Evolutionary conservation across 1,284 basidiomycete species (phyloP).

Genomic region (Malassezia obtusa): DNA sequence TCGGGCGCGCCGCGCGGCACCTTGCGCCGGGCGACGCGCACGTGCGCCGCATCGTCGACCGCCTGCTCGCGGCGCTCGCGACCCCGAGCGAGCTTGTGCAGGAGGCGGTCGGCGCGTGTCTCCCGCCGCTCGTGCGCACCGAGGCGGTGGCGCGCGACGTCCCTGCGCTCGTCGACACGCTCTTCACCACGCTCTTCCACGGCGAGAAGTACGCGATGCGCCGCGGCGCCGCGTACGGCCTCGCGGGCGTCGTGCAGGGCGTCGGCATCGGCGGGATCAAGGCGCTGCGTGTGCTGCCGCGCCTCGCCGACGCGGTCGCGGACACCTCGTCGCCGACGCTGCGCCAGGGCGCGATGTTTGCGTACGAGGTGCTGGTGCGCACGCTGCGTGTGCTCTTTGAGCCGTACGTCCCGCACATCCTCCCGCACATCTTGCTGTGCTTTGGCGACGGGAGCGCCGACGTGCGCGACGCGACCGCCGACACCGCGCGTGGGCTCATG

Average conservation of each 20-base stretch:
- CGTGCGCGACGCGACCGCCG: conserved; percentile 87
- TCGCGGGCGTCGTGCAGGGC: conserved; percentile 85
- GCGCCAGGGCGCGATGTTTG: conserved; percentile 89
- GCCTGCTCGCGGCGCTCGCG: conserved; percentile 80
- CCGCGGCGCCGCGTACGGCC: conserved; percentile 87
- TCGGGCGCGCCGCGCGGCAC: conserved; percentile 85
- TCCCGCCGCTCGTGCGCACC: conserved; percentile 72
- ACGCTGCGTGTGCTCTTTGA: conserved; percentile 84
- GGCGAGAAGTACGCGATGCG: conserved; percentile 74
- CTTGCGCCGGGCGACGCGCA: conserved; percentile 56
- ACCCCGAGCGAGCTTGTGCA: conserved; percentile 96
- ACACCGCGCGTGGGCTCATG: conserved; percentile 91
- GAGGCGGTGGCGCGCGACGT: conserved; percentile 53
- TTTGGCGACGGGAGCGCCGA: conserved; percentile 86
- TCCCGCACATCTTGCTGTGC: conserved; percentile 73
- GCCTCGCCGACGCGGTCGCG: conserved; percentile 67
- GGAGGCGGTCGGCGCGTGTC: conserved; percentile 79
- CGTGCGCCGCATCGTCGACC: conserved; percentile 60
- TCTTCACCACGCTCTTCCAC: conserved; percentile 58
- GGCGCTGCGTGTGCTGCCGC: conserved; percentile 67
- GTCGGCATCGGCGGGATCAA: conserved; percentile 76
- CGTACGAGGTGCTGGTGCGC: conserved; percentile 72
- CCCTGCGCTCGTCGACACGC: conserved; percentile 56
- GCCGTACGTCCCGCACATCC: conserved; percentile 75
- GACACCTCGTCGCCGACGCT: conserved; percentile 81